Base-by-base conservation (phyloP, 495 filamentous ascomycete species). In the Penicillium turbatum region DNA sequence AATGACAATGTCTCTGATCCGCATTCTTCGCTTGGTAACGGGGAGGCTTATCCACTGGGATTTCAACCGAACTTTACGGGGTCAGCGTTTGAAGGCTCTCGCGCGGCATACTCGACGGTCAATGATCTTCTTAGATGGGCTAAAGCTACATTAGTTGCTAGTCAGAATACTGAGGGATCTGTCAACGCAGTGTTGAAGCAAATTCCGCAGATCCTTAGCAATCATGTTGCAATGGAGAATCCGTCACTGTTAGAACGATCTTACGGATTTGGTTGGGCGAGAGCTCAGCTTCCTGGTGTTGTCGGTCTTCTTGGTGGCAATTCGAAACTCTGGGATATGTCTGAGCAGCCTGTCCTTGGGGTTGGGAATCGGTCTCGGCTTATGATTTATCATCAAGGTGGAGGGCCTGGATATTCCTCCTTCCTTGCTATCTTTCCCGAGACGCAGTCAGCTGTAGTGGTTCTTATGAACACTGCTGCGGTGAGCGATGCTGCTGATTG, bases 371-470 rank as follows among this genome's bases (percentile, higher is more conserved):
- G 30, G 17, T 30, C 36, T 19, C n/a, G 38, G n/a, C 48, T 51
- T 6, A 51, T 51, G 36, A 43, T 51, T 1, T 51, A 51, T 34
- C 48, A 51, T 2, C 48, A 51, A 51, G 48, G 48, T 2, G 37
- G n/a, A 40, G 29, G 16, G 0, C 36, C 29, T 1, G 48, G 48
- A 10, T 51, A 51, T 13, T 51, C 24, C 17, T 51, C 48, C 0
- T 51, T 51, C 38, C 37, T 42, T 29, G 48, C 48, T 40, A n/a
- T 51, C 3, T 51, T 51, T 24, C 48, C 48, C 11, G 48, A 51
- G 17, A 51, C 48, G 3, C 37, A 51, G 37, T 51, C 48, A 1
- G 48, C 48, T 9, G 48, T 51, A 2, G 48, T 51, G 1, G 48
- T 51, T 10, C 48, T 51, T 15, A 42, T 37, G 19, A 51, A 51